Evolutionary conservation across 345 rosid genomes (phyloP), one percentile per base, ranked within the genome.

Genomic region (Microcos paniculata): DNA sequence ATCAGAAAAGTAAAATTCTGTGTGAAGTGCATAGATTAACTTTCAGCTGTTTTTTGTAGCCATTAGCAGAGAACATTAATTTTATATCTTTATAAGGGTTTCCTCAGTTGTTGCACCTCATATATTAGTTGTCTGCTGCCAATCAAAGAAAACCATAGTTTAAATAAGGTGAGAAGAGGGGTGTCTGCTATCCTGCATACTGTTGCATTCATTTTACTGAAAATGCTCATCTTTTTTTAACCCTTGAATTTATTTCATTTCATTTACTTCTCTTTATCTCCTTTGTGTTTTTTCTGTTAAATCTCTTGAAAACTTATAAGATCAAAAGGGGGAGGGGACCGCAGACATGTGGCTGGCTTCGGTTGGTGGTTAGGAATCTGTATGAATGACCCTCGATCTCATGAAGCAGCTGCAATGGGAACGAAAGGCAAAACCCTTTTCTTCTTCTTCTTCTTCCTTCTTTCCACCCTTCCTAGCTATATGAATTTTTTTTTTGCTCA

Each of bases 41-140:
- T 46, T 46, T 74, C 51, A 33, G 51, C 33, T 62, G 31, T 61
- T 61, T 45, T 16, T 21, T 21, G 1, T 51, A 51, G 21, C 55
- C 55, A 14, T 14, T 14, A 1, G 15, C 4, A 16, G 15, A 51
- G n/a, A 51, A 51, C 6, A 51, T 51, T 51, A 51, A 51, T 4
- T 51, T 3, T 12, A 6, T 40, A 16, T 72, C 56, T 23, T 43
- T 24, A 38, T 72, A 52, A 65, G 38, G 65, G 42, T 42, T 64
- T 56, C 72, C 73, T 56, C 56, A 67, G 57, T 26, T 42, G 23
- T 12, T 67, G 58, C 73, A 76, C 61, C 74, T 76, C 74, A 76
- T 11, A 57, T 57, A 35, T n/a, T 35, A 53, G 19, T 55, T 76
- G 49, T 63, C 62, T 51, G 3, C 45, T 43, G 45, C 62, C 21